Conservation (phyloP, 2,329 filamentous ascomycete genomes). For the Phyllosticta capitalensis region DNA sequence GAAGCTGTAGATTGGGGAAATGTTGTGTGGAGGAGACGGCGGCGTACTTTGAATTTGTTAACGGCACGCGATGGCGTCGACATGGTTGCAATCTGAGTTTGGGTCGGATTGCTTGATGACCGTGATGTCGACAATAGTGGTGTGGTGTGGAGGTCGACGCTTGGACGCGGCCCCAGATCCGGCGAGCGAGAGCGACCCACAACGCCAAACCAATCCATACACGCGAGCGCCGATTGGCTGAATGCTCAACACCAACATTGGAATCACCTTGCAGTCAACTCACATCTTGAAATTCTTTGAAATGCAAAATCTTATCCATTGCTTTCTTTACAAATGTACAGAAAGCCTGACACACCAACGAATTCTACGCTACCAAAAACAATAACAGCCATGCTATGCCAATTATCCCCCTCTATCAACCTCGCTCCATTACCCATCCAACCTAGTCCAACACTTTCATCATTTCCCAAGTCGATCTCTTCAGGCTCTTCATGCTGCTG, state of each 20-base stretch:
- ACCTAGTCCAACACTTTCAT: neutral
- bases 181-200: neutral
- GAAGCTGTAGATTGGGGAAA: neutral
- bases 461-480: neutral
- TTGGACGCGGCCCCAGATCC: neutral
- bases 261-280: no score
- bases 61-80: conserved; percentile 11
- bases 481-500: neutral
- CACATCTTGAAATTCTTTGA: no score
- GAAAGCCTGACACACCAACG: neutral
- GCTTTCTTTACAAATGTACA: neutral
- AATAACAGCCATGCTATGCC: neutral
- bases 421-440: neutral
- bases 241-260: no score
- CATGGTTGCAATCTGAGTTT: neutral
- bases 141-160: neutral
- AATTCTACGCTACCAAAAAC: neutral
- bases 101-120: neutral
- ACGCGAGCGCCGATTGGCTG: neutral
- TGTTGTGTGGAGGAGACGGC: neutral
- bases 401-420: neutral
- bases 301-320: neutral
- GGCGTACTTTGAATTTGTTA: conserved; percentile 8
- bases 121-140: neutral
- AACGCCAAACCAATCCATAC: neutral